phyloP scores from a whole-genome alignment of 805 yeast genomes.

The Wickerhamiella domercqiae region DNA sequence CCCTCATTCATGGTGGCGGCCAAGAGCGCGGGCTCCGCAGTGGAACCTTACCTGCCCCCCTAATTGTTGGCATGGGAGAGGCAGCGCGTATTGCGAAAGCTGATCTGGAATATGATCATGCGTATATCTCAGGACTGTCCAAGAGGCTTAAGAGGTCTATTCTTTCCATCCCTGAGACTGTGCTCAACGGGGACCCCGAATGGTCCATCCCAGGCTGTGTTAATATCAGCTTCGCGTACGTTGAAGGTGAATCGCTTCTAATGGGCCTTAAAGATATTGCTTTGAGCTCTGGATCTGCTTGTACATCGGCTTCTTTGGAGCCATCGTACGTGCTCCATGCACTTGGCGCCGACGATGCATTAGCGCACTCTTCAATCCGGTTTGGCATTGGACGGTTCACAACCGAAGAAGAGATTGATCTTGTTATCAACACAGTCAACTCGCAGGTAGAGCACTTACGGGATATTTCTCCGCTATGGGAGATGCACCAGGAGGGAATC shows the following conservation, averaged over 20 bases:
- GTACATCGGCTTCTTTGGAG: constrained; percentile 96
- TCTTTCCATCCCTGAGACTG: constrained; percentile 72
- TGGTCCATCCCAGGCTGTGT: constrained; percentile 87
- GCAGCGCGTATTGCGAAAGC: constrained; percentile 72
- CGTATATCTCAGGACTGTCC: constrained; percentile 57
- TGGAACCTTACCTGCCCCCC: constrained; percentile 94
- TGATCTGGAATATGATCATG: constrained; percentile 61
- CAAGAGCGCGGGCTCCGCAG: constrained; percentile 97
- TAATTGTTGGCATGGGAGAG: constrained; percentile 92
- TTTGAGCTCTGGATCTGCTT: constrained; percentile 89
- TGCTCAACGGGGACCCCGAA: constrained; percentile 67
- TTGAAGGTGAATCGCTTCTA: constrained; percentile 92
- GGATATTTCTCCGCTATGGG: constrained; percentile 93
- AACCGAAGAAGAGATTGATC: constrained; percentile 89
- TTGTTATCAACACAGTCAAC: constrained; percentile 73
- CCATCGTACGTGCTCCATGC: constrained; percentile 96
- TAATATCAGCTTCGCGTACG: constrained; percentile 89
- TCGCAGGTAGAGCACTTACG: constrained; percentile 85
- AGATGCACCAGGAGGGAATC: constrained; percentile 97
- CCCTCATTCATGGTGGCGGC: constrained; percentile 93
- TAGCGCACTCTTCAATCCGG: constrained; percentile 96
- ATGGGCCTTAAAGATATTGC: constrained; percentile 98
- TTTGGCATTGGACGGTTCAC: constrained; percentile 96
- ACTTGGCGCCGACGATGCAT: constrained; percentile 92
- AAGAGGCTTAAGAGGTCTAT: constrained; percentile 57